Evolutionary conservation across 352 stramenopile genomes (phyloP), one percentile per base, ranked within the genome.

Genomic region (Aphanomyces stellatus): DNA sequence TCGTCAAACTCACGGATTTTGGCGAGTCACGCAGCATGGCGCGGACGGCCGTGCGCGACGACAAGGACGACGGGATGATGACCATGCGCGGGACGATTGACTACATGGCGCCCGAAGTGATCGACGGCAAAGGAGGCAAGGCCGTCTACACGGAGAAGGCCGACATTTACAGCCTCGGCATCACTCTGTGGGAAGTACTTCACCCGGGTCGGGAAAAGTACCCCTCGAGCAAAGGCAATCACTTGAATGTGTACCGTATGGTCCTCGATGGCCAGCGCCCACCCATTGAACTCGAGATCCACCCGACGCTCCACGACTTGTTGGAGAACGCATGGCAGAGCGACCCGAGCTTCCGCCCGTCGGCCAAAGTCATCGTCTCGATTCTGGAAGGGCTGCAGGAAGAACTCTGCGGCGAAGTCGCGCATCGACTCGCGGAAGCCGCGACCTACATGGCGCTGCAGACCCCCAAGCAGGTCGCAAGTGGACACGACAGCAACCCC

Each of bases 181-280:
- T 89, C 30, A 87, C 81, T 13, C 76, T 89, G 59, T 89, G 81
- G 79, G 76, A 88, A 60, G 82, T 89, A 27, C 59, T 87, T 11
- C 65, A 87, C 30, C 77, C 79, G 1, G 62, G 63, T 1, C 40
- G 25, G 2, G 73, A 85, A 3, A 83, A 78, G 53, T 87, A 69
- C 42, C 77, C 76, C 7, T 37, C 63, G 28, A 53, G 65, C 56
- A 64, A 67, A 11, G 65, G 66, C 34, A 78, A 76, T 22, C 69
- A 82, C 22, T 25, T 74, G 1, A 69, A 74, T 33, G 66, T 87
- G 22, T 76, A 79, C 48, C 69, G 82, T 31, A 41, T 64, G 27
- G 79, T 81, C 1, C 67, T 81, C 15, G 57, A 72, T 31, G 79
- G 79, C 15, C 28, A 62, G 4, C 77, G 79, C 0, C 79, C 79